Evolutionary conservation across 2,329 filamentous ascomycete genomes (phyloP).

Genomic region (Triangularia verruculosa): DNA sequence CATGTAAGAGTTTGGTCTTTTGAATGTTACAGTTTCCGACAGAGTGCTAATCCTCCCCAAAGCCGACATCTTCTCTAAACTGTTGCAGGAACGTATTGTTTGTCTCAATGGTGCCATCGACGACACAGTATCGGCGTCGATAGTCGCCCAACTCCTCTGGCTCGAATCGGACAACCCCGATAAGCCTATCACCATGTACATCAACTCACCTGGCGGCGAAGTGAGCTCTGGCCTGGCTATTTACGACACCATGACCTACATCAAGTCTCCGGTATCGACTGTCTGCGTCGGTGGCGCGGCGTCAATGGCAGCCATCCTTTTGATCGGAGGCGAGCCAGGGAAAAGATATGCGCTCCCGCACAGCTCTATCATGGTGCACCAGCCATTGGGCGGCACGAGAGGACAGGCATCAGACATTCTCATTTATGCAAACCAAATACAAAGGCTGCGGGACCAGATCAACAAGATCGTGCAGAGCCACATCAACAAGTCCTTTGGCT

Average conservation of each 20-base stretch:
- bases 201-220: conserved; percentile 92
- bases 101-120: conserved; percentile 91
- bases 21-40: conserved; percentile 1
- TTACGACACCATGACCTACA: conserved; percentile 99
- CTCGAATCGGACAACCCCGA: conserved; percentile 95
- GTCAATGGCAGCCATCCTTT: conserved; percentile 87
- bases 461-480: conserved; percentile 89
- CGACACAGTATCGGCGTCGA: conserved; percentile 84
- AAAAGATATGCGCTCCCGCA: conserved; percentile 91
- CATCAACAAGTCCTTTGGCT: conserved; percentile 70
- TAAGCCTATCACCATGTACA: conserved; percentile 95
- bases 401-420: conserved; percentile 77
- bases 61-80: conserved; percentile 81
- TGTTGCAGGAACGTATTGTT: conserved; percentile 88
- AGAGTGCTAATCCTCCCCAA: conserved; percentile 28
- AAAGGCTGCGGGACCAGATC: conserved; percentile 77
- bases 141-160: conserved; percentile 94
- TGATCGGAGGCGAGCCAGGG: conserved; percentile 80
- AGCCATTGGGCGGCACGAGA: conserved; percentile 73
- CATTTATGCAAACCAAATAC: conserved; percentile 96
- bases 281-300: conserved; percentile 94
- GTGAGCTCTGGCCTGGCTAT: conserved; percentile 87
- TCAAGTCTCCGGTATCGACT: conserved; percentile 86
- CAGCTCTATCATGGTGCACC: conserved; percentile 94
- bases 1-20: conserved; percentile 54